These are phyloP conservation scores for Aspergillus wentii DNA, from an alignment of 495 filamentous ascomycete species.

Conservation along the genomic window DNA sequence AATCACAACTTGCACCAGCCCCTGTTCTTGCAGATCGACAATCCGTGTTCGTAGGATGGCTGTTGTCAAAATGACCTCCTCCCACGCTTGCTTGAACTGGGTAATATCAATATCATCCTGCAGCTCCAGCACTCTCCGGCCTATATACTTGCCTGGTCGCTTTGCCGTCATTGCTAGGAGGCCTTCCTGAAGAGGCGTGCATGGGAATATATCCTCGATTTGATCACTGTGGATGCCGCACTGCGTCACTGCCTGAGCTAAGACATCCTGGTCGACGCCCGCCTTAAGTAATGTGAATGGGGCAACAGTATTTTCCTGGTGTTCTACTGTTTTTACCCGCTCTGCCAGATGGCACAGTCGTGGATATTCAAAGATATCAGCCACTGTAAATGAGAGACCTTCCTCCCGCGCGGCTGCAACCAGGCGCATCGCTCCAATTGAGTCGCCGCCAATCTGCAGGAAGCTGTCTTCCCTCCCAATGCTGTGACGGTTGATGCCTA, in stretches of 20 bases:
- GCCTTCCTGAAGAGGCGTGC: conserved; percentile 50
- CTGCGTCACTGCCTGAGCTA: no score
- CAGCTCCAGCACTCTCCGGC: conserved; percentile 1
- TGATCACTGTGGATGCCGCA: no score
- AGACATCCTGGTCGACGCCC: no score
- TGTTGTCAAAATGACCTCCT: conserved; percentile 21
- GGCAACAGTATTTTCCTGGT: no score
- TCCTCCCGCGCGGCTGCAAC: conserved; percentile 27
- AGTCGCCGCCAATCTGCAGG: conserved; percentile 52
- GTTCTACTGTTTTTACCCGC: no score
- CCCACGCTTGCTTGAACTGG: conserved; percentile 1
- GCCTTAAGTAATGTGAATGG: no score
- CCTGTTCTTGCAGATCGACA: conserved; percentile 24
- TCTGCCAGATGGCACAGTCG: no score
- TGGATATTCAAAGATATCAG: no score
- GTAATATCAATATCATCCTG: not conserved
- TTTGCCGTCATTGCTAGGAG: conserved; percentile 32
- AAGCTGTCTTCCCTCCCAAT: conserved; percentile 30
- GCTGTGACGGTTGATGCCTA: conserved; percentile 9
- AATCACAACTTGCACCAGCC: conserved; percentile 41
- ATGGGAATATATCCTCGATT: conserved; percentile 50
- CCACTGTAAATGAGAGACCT: no score
- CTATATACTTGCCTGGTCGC: not conserved
- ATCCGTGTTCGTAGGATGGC: conserved; percentile 43
- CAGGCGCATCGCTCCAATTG: conserved; percentile 53